Base-by-base conservation (phyloP, 73 alveolate genomes). In the Tetrahymena elliotti region DNA sequence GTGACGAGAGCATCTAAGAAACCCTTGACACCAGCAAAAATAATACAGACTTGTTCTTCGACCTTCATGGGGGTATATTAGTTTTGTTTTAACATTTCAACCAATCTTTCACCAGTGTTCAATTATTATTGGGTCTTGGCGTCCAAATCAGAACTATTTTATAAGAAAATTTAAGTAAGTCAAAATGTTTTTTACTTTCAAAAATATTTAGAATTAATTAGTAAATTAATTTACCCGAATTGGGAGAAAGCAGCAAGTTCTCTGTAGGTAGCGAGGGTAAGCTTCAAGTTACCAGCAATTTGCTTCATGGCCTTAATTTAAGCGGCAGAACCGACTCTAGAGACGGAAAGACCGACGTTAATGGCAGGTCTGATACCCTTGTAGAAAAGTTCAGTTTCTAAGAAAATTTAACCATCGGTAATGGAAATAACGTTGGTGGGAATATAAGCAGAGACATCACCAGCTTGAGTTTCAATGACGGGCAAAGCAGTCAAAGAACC, bases 241-340 rank as follows among this genome's bases (percentile, higher is more conserved):
- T 98, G 99, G 53, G 99, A 99, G 97, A 99, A 99, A 97, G 99
- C 99, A 83, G 99, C 99, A 94, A 99, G 99, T 96, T 98, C 99
- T 95, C 99, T 97, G 98, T 98, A 98, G 95, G 98, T 98, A 92
- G 99, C 99, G 94, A 98, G 96, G 96, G 98, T 99, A 82, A 98
- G 96, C 99, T 98, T 98, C 95, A 98, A 97, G 52, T 99, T 97
- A 95, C 99, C 99, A 83, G 99, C 99, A 92, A 98, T 99, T 95
- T 97, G 97, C 97, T 98, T 98, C 99, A 98, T 98, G 95, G 99
- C 99, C 97, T 98, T 98, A 96, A 98, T 97, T 96, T 98, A 98
- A 95, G 99, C 99, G 35, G 99, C 99, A 35, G 99, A 96, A 53
- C 99, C 99, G 98, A 98, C 99, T 96, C 99, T 97, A 54, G 98